Evolutionary conservation across 2,329 filamentous ascomycete genomes (phyloP).

Genomic region (Pseudogymnoascus sp.): DNA sequence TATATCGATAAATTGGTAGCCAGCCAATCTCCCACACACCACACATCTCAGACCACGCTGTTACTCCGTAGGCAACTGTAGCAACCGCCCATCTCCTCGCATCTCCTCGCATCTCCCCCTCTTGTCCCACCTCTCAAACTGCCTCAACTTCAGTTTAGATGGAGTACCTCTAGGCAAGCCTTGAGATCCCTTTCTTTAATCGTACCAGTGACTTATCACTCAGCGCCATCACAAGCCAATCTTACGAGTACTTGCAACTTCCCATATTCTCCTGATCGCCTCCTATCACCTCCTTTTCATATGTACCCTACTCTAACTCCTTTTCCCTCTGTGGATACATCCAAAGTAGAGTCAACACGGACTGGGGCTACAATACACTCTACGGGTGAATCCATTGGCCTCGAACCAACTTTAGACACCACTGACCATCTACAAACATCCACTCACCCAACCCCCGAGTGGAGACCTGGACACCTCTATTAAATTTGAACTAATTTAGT

Average conservation of each 20-base stretch:
- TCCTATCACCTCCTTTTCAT: not conserved
- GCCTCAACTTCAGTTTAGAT: not conserved
- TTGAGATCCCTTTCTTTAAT: too few relatives aligned
- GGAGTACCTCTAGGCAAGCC: not conserved
- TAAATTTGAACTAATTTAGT: not conserved
- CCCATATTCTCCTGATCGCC: not conserved
- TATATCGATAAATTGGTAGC: slow-evolving; percentile 1
- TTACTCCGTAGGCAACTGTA: not conserved
- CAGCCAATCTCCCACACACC: slow-evolving; percentile 1
- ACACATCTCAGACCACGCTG: not conserved
- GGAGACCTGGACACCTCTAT: not conserved
- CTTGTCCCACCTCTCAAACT: too few relatives aligned
- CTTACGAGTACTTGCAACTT: not conserved
- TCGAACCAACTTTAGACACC: not conserved
- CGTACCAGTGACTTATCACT: not conserved
- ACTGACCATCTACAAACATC: not conserved
- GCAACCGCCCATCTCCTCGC: too few relatives aligned
- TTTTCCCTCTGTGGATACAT: not conserved
- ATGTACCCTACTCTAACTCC: not conserved
- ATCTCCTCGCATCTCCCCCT: too few relatives aligned
- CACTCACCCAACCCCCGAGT: not conserved
- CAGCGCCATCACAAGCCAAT: not conserved
- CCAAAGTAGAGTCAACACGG: not conserved
- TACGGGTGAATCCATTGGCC: slow-evolving; percentile 1
- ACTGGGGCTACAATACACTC: not conserved